Percentiles rank a stretch among this genome's conserved stretches.
phyloP scores from a whole-genome alignment of 2,329 filamentous ascomycete genomes.

The Juglanconis juglandina region DNA sequence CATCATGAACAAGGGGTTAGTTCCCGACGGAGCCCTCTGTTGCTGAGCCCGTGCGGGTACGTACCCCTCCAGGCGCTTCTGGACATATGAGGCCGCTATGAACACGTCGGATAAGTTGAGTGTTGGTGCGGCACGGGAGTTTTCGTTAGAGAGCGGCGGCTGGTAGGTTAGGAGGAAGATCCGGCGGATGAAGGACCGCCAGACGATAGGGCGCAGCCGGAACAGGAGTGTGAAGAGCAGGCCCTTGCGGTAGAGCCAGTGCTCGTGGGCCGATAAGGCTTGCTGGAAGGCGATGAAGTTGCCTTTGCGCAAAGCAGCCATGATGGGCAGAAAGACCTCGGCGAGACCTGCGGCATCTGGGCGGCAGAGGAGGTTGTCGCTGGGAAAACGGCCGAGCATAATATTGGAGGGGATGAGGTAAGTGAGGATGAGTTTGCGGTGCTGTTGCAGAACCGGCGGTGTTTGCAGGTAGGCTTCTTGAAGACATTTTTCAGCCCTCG shows the following conservation, averaged over 20 bases:
- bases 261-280: constrained; percentile 60
- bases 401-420: constrained; percentile 82
- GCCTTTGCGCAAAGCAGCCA: constrained; percentile 66
- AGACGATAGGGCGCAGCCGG: constrained; percentile 76
- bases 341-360: constrained; percentile 63
- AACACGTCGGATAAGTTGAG: constrained; percentile 70
- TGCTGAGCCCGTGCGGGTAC: constrained; percentile 34
- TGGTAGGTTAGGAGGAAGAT: constrained; percentile 76
- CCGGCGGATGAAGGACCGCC: constrained; percentile 76
- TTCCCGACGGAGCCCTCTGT: constrained; percentile 35
- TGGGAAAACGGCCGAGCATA: constrained; percentile 80
- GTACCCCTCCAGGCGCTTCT: constrained; percentile 61
- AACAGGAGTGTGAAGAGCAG: constrained; percentile 73
- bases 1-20: constrained; percentile 50
- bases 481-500: constrained; percentile 69
- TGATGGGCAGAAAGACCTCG: constrained; percentile 73
- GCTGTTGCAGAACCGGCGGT: constrained; percentile 58
- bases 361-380: constrained; percentile 59
- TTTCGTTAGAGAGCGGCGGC: constrained; percentile 51
- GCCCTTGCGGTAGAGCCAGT: constrained; percentile 74
- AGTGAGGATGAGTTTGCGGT: constrained; percentile 76
- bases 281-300: constrained; percentile 71
- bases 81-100: constrained; percentile 60
- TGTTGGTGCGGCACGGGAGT: constrained; percentile 64
- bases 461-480: constrained; percentile 76